Conservation (phyloP, 2,329 filamentous ascomycete species). For the Neofusicoccum sp. region DNA sequence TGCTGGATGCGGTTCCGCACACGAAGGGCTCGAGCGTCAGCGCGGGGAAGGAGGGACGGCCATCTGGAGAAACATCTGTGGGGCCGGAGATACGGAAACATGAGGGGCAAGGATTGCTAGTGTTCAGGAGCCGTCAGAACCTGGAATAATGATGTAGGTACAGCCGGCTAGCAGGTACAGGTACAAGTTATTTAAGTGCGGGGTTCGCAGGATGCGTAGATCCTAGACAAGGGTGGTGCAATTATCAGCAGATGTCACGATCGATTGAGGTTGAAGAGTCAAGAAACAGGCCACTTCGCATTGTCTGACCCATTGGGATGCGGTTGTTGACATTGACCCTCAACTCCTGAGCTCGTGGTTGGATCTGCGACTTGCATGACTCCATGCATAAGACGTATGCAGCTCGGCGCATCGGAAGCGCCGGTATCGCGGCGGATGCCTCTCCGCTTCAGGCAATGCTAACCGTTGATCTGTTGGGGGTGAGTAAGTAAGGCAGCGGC, state of each 20-base stretch:
- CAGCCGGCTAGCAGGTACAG: neutral
- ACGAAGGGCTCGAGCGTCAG: neutral
- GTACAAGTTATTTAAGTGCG: neutral
- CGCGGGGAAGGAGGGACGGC: neutral
- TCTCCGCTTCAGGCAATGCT: neutral
- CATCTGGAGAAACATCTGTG: neutral
- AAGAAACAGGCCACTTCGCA: slow-evolving; percentile 3
- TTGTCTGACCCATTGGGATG: neutral
- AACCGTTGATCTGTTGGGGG: neutral
- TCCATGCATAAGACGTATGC: neutral
- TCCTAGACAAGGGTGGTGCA: slow-evolving; percentile 5
- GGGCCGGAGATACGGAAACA: slow-evolving; percentile 2
- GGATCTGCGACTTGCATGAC: slow-evolving; percentile 6
- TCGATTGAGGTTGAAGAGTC: neutral
- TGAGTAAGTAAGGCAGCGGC: neutral
- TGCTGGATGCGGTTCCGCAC: slow-evolving; percentile 8
- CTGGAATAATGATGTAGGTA: neutral
- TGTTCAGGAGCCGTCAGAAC: neutral
- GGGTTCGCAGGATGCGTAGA: neutral
- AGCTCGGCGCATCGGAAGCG: neutral
- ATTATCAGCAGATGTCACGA: slow-evolving; percentile 13
- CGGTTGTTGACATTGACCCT: neutral
- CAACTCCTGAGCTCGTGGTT: neutral
- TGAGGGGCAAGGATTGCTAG: neutral
- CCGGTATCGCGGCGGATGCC: neutral